phyloP scores from a whole-genome alignment of 805 yeast species.

The Jamesozyma gamospora region DNA sequence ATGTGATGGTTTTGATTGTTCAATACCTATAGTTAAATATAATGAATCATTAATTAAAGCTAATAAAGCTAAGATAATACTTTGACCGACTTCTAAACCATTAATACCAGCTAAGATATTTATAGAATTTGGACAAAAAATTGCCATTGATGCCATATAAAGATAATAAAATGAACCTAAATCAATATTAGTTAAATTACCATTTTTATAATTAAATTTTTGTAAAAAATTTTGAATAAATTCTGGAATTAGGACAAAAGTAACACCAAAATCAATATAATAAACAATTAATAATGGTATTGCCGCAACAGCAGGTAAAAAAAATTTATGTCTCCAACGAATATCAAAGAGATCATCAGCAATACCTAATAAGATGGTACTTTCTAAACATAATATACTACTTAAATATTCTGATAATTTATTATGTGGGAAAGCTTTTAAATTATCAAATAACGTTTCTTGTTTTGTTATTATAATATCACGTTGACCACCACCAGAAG shows the following conservation, averaged over 20 bases:
- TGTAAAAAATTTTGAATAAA: slow-evolving; percentile 38
- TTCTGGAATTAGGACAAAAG: slow-evolving; percentile 74
- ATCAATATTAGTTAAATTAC: slow-evolving; percentile 39
- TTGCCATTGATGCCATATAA: slow-evolving; percentile 86
- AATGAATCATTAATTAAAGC: slow-evolving; percentile 68
- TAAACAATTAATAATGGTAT: slow-evolving; percentile 86
- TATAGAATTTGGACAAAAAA: slow-evolving; percentile 92
- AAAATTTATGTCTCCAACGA: slow-evolving; percentile 95
- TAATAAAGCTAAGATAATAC: slow-evolving; percentile 63
- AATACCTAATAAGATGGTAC: slow-evolving; percentile 76
- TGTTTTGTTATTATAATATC: slow-evolving; percentile 14
- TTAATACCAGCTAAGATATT: slow-evolving; percentile 94
- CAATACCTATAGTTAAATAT: slow-evolving; percentile 45
- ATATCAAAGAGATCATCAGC: slow-evolving; percentile 93
- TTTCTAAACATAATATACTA: slow-evolving; percentile 72
- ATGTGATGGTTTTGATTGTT: slow-evolving; percentile 70
- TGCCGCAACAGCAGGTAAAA: slow-evolving; percentile 88
- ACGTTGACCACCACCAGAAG: slow-evolving; percentile 52
- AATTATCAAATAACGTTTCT: slow-evolving; percentile 1
- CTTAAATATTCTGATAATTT: slow-evolving; percentile 79
- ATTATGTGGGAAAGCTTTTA: slow-evolving; percentile 73
- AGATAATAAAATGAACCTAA: slow-evolving; percentile 70
- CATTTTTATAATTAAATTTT: background rate
- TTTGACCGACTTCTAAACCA: slow-evolving; percentile 94
- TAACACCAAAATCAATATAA: slow-evolving; percentile 87